These are phyloP conservation scores for Microcyclospora tardicrescens DNA, from an alignment of 2,329 filamentous ascomycete species.

Conservation along the genomic window DNA sequence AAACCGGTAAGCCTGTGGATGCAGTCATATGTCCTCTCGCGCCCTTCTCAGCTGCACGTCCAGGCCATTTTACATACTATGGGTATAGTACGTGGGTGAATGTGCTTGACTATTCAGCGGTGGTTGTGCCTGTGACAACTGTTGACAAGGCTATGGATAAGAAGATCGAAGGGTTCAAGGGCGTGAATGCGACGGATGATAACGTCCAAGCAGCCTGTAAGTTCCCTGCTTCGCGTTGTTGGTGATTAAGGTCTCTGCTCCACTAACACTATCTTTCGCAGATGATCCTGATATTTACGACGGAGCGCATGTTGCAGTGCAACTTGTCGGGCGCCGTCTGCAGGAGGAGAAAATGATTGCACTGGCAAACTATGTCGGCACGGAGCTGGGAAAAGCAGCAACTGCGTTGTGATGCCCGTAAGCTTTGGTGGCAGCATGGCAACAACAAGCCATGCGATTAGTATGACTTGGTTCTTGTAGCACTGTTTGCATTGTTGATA, in stretches of 20 bases:
- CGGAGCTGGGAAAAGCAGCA: conserved; percentile 3
- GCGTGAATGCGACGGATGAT: conserved; percentile 28
- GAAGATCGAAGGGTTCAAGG: conserved; percentile 22
- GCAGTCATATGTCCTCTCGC: conserved; percentile 40
- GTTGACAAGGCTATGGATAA: conserved; percentile 40
- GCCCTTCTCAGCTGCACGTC: conserved; percentile 38
- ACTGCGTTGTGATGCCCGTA: too few relatives aligned
- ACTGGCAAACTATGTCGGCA: conserved; percentile 21
- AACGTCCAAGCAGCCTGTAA: conserved; percentile 30
- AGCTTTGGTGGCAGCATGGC: too few relatives aligned
- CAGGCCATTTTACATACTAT: conserved; percentile 34
- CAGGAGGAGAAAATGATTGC: conserved; percentile 28
- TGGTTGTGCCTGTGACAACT: conserved; percentile 43
- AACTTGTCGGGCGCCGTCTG: conserved; percentile 23
- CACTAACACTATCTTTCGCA: conserved; percentile 9
- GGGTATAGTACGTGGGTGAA: conserved; percentile 39
- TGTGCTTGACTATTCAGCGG: conserved; percentile 42
- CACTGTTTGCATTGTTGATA: too few relatives aligned
- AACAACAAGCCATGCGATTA: too few relatives aligned
- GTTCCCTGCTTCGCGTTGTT: conserved; percentile 7
- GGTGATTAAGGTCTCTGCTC: neutral
- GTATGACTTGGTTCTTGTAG: too few relatives aligned
- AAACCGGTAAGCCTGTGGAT: conserved; percentile 38
- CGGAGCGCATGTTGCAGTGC: conserved; percentile 25
- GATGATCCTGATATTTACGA: conserved; percentile 27